Conservation (phyloP, 192 early-diverging fungal genomes). For the Ambispora gerdemannii region DNA sequence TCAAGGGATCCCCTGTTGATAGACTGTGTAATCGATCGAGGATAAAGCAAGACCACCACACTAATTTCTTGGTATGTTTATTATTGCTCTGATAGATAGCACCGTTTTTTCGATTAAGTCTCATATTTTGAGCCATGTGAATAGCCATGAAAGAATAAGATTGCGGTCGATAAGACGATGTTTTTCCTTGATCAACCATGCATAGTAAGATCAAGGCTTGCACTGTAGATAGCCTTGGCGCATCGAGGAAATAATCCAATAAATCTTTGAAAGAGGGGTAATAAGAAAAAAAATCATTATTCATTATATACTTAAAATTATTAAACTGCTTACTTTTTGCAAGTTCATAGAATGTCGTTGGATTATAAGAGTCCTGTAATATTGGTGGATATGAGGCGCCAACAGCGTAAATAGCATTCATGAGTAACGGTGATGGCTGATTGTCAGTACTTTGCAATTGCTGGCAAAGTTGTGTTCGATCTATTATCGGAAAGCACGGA, state of each 20-base stretch:
- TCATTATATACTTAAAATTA: background rate
- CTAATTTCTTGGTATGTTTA: conserved; percentile 27
- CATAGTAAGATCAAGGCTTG: conserved; percentile 22
- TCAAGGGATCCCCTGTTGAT: conserved; percentile 46
- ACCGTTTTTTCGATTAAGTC: conserved; percentile 34
- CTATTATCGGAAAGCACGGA: conserved; percentile 18
- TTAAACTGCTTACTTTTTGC: conserved; percentile 21
- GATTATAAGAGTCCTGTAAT: conserved; percentile 21
- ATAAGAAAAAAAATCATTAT: background rate
- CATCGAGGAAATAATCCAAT: conserved; percentile 22
- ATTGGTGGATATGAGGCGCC: conserved; percentile 27
- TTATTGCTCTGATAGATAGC: background rate
- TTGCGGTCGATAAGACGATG: conserved; percentile 37
- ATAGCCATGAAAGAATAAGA: conserved; percentile 45
- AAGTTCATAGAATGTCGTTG: conserved; percentile 13
- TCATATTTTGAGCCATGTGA: conserved; percentile 45
- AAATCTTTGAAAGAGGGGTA: background rate
- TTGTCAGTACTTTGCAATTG: conserved; percentile 8
- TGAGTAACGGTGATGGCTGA: conserved; percentile 2
- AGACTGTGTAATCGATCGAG: conserved; percentile 34
- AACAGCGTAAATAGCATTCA: conserved; percentile 23
- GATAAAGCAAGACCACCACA: conserved; percentile 26
- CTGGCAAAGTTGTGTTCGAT: conserved; percentile 23
- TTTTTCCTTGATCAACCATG: conserved; percentile 40
- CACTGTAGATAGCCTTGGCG: conserved; percentile 24